Evolutionary conservation across 2,329 filamentous ascomycete species (phyloP), one percentile per base, ranked within the genome.

Genomic region (Paecilomyces sp.): DNA sequence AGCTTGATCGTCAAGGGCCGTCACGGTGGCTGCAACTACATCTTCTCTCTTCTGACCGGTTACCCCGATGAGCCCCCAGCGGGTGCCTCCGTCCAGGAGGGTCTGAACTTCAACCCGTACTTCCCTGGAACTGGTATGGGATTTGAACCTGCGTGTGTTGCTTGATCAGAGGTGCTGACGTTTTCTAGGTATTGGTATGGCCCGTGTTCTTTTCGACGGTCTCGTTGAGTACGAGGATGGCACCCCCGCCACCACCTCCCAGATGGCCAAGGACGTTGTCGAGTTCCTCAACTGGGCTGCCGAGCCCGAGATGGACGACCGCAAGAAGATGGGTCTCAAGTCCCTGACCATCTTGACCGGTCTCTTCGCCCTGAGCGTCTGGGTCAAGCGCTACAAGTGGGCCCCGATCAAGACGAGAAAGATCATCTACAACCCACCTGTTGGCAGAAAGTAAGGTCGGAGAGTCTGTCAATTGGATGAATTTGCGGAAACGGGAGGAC

Each of bases 371-470:
- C 72, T 97, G 72, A 95, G 90, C 77, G 86, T 99, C 70, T 99
- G 92, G 92, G 89, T 97, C 67, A 99, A 99, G 90, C 88, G 92
- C 82, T 99, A 99, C 88, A 99, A 97, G 87, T 99, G 94, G 94
- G 85, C 92, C 62, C 88, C 90, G 72, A 82, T 99, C 78, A 99
- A 99, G 89, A 89, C 92, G 70, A 88, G 94, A 74, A 96, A 97
- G 88, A 82, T 97, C 70, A 83, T 87, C 69, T 96, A 96, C 81
- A 89, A 87, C 75, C 90, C 91, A 64, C 91, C 91, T 31, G 70
- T 75, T 59, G 68, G 70, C 63, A 72, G 71, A 61, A 72, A 72
- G 64, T 74, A 66, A 71, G 69, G 41, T 34, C 12, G 28, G 33
- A 50, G n/a, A 31, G 5, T 5, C 2, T 47, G 12, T 28, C 63